Evolutionary conservation across 305 asterid genomes (phyloP).

Genomic region (Rubia tinctorum): DNA sequence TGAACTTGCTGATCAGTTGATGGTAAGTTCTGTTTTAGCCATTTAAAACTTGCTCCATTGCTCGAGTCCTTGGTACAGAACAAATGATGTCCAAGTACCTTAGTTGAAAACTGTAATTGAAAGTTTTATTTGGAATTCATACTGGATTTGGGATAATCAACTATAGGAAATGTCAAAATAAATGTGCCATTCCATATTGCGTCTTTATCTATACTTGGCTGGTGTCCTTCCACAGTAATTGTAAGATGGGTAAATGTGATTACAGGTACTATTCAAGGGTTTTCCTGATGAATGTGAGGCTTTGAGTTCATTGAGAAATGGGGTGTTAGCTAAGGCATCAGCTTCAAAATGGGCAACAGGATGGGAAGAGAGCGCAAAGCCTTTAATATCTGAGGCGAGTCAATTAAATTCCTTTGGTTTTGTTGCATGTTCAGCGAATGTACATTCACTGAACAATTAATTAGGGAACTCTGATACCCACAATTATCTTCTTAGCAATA

Average conservation of each 20-base stretch:
- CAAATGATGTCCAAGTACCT: neutral
- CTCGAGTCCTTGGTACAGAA: neutral
- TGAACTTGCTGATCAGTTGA: constrained; percentile 86
- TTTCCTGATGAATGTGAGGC: constrained; percentile 66
- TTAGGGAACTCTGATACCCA: neutral
- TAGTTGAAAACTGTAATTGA: neutral
- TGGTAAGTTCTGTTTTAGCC: constrained; percentile 49
- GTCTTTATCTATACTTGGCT: neutral
- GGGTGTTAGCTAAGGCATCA: constrained; percentile 59
- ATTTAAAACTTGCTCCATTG: neutral
- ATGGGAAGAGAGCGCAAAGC: constrained; percentile 84
- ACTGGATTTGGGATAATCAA: neutral
- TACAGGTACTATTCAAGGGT: constrained; percentile 80
- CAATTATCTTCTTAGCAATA: no score
- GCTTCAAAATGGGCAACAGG: constrained; percentile 71
- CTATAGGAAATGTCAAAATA: neutral
- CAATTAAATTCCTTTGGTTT: neutral
- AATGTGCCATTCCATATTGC: neutral
- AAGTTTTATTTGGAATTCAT: neutral
- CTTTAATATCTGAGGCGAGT: constrained; percentile 64
- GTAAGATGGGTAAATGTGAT: constrained; percentile 11
- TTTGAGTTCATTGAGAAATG: constrained; percentile 58
- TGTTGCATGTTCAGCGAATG: neutral
- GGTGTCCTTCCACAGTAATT: neutral
- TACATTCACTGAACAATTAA: neutral